Evolutionary conservation across 2,329 filamentous ascomycete species (phyloP).

Genomic region (Venturia oleaginea): DNA sequence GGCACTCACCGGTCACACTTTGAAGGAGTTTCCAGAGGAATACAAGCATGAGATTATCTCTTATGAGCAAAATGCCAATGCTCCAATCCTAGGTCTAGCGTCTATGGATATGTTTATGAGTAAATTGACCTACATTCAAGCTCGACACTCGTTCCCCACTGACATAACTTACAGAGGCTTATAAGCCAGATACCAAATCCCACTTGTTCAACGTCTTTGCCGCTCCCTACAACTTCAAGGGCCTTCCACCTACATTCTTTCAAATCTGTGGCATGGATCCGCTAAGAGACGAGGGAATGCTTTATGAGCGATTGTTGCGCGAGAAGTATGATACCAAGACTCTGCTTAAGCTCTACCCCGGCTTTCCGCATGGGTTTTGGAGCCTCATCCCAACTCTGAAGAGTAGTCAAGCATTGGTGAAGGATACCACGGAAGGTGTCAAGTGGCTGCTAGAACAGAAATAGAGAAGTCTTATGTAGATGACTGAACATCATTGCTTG

Average conservation of each 20-base stretch:
- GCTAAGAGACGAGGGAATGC: constrained; percentile 16
- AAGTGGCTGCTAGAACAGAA: constrained; percentile 14
- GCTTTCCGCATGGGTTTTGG: constrained; percentile 15
- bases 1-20: constrained; percentile 17
- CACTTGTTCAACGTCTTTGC: constrained; percentile 12
- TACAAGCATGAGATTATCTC: constrained; percentile 6
- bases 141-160: background rate
- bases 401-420: background rate
- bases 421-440: constrained; percentile 12
- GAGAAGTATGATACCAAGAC: constrained; percentile 16
- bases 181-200: constrained; percentile 10
- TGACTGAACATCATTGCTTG: too few species aligned
- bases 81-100: constrained; percentile 6
- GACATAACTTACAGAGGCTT: background rate
- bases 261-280: constrained; percentile 17
- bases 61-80: constrained; percentile 11
- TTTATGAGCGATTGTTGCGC: constrained; percentile 16
- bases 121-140: background rate
- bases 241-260: constrained; percentile 15
- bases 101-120: constrained; percentile 5
- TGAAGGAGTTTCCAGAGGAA: constrained; percentile 6
- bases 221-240: constrained; percentile 5
- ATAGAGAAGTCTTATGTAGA: background rate
- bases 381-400: constrained; percentile 10
- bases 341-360: constrained; percentile 15